Evolutionary conservation across 495 filamentous ascomycete genomes (phyloP), one percentile per base, ranked within the genome.

Genomic region (Trichocladium antarcticum): DNA sequence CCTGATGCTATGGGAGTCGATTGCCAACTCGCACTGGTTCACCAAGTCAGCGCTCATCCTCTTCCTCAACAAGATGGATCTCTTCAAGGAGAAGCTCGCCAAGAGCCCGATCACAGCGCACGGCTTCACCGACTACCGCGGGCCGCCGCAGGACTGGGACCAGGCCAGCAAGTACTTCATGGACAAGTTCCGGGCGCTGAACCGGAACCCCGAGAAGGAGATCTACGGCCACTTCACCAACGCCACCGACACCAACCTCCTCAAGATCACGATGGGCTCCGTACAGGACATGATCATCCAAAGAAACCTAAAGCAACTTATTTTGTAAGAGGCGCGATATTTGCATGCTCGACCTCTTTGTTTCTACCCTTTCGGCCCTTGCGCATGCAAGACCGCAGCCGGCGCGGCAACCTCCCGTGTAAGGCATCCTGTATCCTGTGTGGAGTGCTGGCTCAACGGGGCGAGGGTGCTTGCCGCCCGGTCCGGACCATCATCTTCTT

Each of bases 281-380:
- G 92, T 98, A 29, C 92, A 97, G 62, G 92, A 98, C 63, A 98
- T 97, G 85, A 97, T 98, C 66, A 90, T 98, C 57, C 92, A 98
- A 73, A 84, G 88, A 66, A 98, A 98, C 67, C 75, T 98, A 49
- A 87, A 95, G 69, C 83, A 84, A 62, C 72, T 98, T 57, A 94
- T 98, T 60, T 79, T 97, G 71, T 98, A 79, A 89, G 49, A 51
- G 62, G 60, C 43, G n/a, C 31, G 38, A 49, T 34, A 36, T 37
- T 49, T 27, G 29, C 31, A 32, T 32, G 31, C 38, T 38, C 37
- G 37, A 38, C 37, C 27, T 31, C 37, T 22, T 49, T 31, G 28
- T 22, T 49, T 17, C 24, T 38, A 12, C 14, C 29, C 12, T 8
- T 8, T 27, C 24, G 24, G 24, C 8, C 8, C 8, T 27, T 27